Conservation (phyloP, 2,329 filamentous ascomycete species). For the Nigrospora oryzae region DNA sequence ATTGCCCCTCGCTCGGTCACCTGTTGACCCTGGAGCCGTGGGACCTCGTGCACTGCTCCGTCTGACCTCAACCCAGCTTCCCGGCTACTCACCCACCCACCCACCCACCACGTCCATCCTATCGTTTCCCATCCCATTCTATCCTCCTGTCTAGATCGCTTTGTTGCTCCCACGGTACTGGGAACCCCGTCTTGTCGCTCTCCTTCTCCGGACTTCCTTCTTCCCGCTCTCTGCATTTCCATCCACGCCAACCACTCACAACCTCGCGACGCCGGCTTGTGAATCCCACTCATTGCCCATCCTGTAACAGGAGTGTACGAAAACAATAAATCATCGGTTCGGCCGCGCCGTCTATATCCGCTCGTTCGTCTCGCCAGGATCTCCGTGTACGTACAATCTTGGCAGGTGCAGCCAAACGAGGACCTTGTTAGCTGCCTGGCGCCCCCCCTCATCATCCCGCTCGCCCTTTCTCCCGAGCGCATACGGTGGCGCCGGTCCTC, state of each 20-base stretch:
- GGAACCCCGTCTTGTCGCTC: not conserved
- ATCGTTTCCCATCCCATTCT: not conserved
- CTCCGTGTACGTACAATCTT: no score
- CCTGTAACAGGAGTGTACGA: no score
- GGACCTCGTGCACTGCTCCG: conserved; percentile 1
- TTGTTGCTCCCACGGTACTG: not conserved
- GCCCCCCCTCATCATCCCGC: no score
- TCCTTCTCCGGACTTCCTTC: not conserved
- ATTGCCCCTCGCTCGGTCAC: no score
- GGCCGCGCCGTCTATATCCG: no score
- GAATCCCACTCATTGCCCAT: no score
- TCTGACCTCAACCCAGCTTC: not conserved
- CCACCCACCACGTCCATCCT: conserved; percentile 1
- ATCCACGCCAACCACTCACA: not conserved
- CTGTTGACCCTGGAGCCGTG: not conserved
- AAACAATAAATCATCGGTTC: no score
- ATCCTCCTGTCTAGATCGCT: conserved; percentile 1
- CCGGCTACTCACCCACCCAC: not conserved
- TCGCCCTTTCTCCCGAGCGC: no score
- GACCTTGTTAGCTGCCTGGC: no score
- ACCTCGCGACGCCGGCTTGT: not conserved
- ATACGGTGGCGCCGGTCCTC: no score
- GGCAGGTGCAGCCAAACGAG: no score
- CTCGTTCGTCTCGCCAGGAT: no score
- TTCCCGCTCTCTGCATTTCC: not conserved